phyloP scores from a whole-genome alignment of 2,329 filamentous ascomycete species.

The Venturiaceae sp. region DNA sequence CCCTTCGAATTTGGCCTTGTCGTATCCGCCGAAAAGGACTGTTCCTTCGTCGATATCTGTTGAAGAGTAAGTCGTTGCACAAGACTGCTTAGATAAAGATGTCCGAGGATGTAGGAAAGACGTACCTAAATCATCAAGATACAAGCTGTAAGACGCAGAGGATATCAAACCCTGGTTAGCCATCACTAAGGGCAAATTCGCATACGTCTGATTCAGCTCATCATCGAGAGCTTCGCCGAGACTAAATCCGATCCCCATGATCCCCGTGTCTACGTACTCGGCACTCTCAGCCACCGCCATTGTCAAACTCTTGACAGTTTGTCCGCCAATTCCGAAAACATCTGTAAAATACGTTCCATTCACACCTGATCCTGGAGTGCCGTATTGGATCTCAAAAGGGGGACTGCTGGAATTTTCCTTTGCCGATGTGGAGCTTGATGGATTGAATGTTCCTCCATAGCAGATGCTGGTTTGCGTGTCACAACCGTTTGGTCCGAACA shows the following conservation, averaged over 20 bases:
- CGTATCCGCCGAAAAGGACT: slow-evolving; percentile 73
- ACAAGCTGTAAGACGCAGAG: slow-evolving; percentile 53
- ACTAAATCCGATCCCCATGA: slow-evolving; percentile 76
- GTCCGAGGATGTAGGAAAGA: no score
- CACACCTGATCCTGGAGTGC: not conserved
- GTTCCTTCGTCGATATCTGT: slow-evolving; percentile 41
- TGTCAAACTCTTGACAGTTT: slow-evolving; percentile 29
- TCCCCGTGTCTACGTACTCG: slow-evolving; percentile 59
- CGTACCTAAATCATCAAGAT: slow-evolving; percentile 45
- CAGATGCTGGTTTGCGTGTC: not conserved
- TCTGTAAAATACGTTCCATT: slow-evolving; percentile 73
- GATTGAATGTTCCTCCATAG: not conserved
- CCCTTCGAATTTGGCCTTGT: slow-evolving; percentile 63
- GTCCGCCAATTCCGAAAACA: slow-evolving; percentile 50
- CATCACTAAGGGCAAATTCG: slow-evolving; percentile 56
- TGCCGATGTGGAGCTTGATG: not conserved
- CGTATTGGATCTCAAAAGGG: not conserved
- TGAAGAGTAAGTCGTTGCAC: no score
- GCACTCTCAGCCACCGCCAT: slow-evolving; percentile 29
- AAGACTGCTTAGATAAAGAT: no score
- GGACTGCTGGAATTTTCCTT: not conserved
- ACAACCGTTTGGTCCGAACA: not conserved
- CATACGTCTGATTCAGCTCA: slow-evolving; percentile 26
- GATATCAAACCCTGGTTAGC: slow-evolving; percentile 51
- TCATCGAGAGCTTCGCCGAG: slow-evolving; percentile 52